Evolutionary conservation across 352 stramenopile genomes (phyloP).

Genomic region (Saprolegnia parasitica): DNA sequence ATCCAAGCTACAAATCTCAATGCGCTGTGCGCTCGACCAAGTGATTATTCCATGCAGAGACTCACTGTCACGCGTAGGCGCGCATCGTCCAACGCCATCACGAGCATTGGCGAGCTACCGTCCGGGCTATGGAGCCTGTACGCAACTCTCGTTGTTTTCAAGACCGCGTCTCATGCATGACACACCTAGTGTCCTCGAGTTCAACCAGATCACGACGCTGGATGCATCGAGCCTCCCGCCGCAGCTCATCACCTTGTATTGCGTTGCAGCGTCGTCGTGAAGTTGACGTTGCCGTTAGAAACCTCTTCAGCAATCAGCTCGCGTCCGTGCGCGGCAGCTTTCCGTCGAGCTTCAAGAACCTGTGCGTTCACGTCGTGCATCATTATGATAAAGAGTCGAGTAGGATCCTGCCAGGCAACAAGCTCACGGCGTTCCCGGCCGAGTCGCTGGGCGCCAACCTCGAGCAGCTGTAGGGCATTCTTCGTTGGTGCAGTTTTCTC

Average conservation of each 20-base stretch:
- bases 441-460: slow-evolving; percentile 7
- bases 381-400: not conserved
- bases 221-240: slow-evolving; percentile 11
- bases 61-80: not conserved
- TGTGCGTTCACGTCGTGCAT: not conserved
- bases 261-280: not conserved
- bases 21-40: not conserved
- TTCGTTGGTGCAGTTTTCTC: not conserved
- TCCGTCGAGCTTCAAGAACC: not conserved
- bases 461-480: slow-evolving; percentile 1
- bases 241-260: slow-evolving; percentile 6
- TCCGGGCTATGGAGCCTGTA: slow-evolving; percentile 10
- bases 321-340: not conserved
- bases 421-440: not conserved
- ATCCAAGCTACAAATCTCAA: slow-evolving; percentile 12
- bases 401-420: slow-evolving; percentile 12
- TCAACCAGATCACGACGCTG: not conserved
- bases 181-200: not conserved
- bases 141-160: not conserved
- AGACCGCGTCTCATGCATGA: not conserved
- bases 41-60: too few species aligned
- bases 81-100: slow-evolving; percentile 19
- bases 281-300: not conserved
- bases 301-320: slow-evolving; percentile 16
- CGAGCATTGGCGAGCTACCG: not conserved